A percentile compares a stretch with the other conserved stretches of the same genome.
Evolutionary conservation across 345 rosid species (phyloP).

Genomic region (Bruguiera parviflora): DNA sequence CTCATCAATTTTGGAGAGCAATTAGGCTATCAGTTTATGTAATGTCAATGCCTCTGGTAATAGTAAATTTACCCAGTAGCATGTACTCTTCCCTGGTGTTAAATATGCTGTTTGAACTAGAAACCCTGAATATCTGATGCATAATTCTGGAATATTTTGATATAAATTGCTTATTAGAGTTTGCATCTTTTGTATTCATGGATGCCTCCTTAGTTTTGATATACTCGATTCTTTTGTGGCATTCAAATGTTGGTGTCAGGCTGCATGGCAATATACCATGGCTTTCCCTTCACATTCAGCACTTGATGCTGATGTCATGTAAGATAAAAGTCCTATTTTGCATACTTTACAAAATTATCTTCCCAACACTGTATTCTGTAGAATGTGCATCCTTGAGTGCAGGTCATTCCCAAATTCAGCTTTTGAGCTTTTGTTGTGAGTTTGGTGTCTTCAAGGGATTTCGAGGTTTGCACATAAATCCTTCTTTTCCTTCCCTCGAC

Average conservation of each 20-base stretch:
- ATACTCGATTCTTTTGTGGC: slow-evolving; percentile 48
- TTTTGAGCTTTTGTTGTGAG: slow-evolving; percentile 85
- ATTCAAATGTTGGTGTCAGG: slow-evolving; percentile 94
- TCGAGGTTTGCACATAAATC: slow-evolving; percentile 53
- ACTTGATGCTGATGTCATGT: slow-evolving; percentile 88
- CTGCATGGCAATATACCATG: slow-evolving; percentile 61
- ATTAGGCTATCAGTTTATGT: no score
- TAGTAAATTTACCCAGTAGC: no score
- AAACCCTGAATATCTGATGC: no score
- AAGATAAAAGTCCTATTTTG: slow-evolving; percentile 37
- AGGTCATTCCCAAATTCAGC: slow-evolving; percentile 91
- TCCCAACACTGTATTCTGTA: slow-evolving; percentile 11
- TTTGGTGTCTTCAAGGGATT: slow-evolving; percentile 85
- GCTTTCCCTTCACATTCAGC: slow-evolving; percentile 59
- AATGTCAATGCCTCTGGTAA: no score
- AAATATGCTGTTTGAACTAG: no score
- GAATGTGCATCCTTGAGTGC: slow-evolving; percentile 25
- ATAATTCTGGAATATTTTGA: no score
- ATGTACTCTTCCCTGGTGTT: no score
- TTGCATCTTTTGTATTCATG: not conserved
- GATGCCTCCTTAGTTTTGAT: slow-evolving; percentile 19
- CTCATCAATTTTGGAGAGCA: no score
- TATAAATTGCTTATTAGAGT: no score
- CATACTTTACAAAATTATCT: slow-evolving; percentile 14
- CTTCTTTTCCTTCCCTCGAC: not conserved